Conservation (phyloP, 805 yeast species). For the Metschnikowia bowlesiae region DNA sequence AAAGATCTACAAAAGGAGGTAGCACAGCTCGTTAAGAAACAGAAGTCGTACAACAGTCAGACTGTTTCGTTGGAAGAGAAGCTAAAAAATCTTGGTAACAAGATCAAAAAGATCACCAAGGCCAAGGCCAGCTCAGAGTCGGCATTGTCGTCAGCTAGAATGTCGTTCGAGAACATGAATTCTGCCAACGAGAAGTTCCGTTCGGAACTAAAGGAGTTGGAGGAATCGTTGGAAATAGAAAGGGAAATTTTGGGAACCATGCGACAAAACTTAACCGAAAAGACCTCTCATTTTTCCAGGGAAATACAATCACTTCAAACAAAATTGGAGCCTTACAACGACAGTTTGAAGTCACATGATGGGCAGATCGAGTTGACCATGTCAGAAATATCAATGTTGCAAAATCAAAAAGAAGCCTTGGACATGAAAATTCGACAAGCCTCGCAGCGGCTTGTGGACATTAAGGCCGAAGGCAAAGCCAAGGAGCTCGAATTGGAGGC, state of each 20-base stretch:
- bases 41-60: conserved; percentile 38
- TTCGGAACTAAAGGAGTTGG: conserved; percentile 43
- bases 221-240: conserved; percentile 47
- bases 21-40: conserved; percentile 21
- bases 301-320: conserved; percentile 61
- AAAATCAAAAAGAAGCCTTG: conserved; percentile 41
- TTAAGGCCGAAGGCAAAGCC: conserved; percentile 45
- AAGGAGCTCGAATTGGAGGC: conserved; percentile 44
- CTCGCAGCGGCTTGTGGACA: conserved; percentile 39
- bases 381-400: conserved; percentile 59
- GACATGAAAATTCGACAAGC: conserved; percentile 43
- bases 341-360: conserved; percentile 56
- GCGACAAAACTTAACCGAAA: conserved; percentile 61
- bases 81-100: conserved; percentile 57
- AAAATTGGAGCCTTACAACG: conserved; percentile 80
- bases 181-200: conserved; percentile 43
- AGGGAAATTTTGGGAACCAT: conserved; percentile 56
- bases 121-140: conserved; percentile 45
- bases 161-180: conserved; percentile 43
- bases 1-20: conserved; percentile 19
- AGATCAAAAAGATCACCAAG: conserved; percentile 57
- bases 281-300: conserved; percentile 64
- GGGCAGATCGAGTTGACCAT: conserved; percentile 61
- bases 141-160: conserved; percentile 41
- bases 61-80: conserved; percentile 74